These are phyloP conservation scores for Pugionium dolabratum DNA, from an alignment of 345 rosid species.

Conservation along the genomic window DNA sequence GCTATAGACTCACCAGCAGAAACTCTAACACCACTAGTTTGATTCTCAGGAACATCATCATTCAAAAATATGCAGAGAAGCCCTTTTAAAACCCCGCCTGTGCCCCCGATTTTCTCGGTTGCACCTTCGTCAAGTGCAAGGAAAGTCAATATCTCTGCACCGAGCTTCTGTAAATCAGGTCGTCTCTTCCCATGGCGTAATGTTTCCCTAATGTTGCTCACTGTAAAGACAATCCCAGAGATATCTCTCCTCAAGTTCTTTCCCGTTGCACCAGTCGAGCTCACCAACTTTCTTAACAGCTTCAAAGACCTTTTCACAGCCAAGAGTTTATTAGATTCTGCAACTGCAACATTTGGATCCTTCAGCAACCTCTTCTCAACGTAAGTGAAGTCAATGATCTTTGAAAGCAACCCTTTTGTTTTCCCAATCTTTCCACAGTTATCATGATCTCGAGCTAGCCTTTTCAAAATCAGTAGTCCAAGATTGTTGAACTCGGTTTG, in stretches of 20 bases:
- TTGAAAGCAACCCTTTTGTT: constrained; percentile 80
- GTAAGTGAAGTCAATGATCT: constrained; percentile 78
- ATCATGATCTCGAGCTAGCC: constrained; percentile 79
- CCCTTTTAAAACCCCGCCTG: constrained; percentile 81
- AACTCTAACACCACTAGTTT: constrained; percentile 46
- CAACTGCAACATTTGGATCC: constrained; percentile 40
- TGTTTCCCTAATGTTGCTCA: constrained; percentile 77
- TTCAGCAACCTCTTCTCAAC: constrained; percentile 52
- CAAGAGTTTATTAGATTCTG: constrained; percentile 48
- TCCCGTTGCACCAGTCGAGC: constrained; percentile 76
- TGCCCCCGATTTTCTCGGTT: constrained; percentile 79
- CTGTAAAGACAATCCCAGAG: constrained; percentile 77
- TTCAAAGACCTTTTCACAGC: constrained; percentile 79
- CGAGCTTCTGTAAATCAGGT: constrained; percentile 58
- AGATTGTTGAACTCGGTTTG: constrained; percentile 58
- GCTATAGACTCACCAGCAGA: constrained; percentile 91
- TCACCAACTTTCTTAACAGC: constrained; percentile 72
- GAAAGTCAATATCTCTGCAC: constrained; percentile 70
- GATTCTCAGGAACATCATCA: constrained; percentile 41
- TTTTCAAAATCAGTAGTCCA: constrained; percentile 74
- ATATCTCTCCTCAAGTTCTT: constrained; percentile 64
- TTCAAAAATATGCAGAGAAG: constrained; percentile 68
- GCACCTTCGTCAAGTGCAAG: constrained; percentile 77
- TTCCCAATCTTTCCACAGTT: constrained; percentile 92
- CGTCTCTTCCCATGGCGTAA: constrained; percentile 62